Evolutionary conservation across 768 basidiomycete genomes (phyloP).

Genomic region (Hortiboletus campestris): DNA sequence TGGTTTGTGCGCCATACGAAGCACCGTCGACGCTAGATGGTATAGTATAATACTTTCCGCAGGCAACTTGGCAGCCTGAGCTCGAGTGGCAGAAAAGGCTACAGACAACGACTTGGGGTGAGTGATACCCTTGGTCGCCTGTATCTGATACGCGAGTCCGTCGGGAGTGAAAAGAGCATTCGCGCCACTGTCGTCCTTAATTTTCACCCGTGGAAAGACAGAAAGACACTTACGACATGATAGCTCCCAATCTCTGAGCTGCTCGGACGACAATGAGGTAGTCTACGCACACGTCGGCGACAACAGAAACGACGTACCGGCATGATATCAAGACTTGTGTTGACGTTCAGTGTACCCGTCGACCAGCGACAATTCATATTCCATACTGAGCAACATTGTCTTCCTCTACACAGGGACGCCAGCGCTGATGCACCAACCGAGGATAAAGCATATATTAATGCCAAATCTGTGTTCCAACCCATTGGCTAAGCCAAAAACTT

Average conservation of each 20-base stretch:
- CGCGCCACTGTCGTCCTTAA: slow-evolving; percentile 44
- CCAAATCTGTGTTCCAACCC: slow-evolving; percentile 34
- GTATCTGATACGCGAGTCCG: slow-evolving; percentile 59
- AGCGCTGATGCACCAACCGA: background rate
- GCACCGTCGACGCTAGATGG: slow-evolving; percentile 28
- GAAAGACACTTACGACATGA: slow-evolving; percentile 48
- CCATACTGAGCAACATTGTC: slow-evolving; percentile 38
- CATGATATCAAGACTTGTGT: slow-evolving; percentile 53
- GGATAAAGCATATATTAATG: slow-evolving; percentile 28
- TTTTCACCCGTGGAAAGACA: background rate
- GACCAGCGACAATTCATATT: background rate
- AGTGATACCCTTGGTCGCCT: slow-evolving; percentile 45
- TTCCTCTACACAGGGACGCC: slow-evolving; percentile 27
- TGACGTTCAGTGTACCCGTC: slow-evolving; percentile 4
- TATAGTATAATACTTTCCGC: slow-evolving; percentile 44
- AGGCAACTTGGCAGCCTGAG: slow-evolving; percentile 40
- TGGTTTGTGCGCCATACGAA: slow-evolving; percentile 22
- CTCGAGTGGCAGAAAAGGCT: slow-evolving; percentile 43
- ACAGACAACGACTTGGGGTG: slow-evolving; percentile 44
- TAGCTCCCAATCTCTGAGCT: slow-evolving; percentile 52
- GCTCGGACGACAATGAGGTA: slow-evolving; percentile 58
- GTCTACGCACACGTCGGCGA: slow-evolving; percentile 33
- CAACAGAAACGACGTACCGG: slow-evolving; percentile 40
- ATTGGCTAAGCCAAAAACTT: slow-evolving; percentile 39
- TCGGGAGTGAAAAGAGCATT: slow-evolving; percentile 59